These are phyloP conservation scores for Candida quercuum DNA, from an alignment of 805 yeast genomes.

Conservation along the genomic window DNA sequence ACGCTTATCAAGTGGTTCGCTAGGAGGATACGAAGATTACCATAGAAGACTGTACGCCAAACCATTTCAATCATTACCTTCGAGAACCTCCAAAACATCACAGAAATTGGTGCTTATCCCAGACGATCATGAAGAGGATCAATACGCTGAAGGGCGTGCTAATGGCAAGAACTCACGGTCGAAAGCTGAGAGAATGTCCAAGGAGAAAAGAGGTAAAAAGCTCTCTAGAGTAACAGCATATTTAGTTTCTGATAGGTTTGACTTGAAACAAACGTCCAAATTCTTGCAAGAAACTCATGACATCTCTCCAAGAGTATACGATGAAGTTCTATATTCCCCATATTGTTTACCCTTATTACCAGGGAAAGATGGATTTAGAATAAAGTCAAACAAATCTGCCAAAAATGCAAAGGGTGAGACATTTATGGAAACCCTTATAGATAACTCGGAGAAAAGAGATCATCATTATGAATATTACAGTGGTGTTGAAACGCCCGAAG, in stretches of 20 bases:
- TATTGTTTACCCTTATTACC: conserved; percentile 83
- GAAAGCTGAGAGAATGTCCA: conserved; percentile 51
- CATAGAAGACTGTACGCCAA: conserved; percentile 33
- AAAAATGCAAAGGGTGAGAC: conserved; percentile 35
- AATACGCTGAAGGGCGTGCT: conserved; percentile 2
- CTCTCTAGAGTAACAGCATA: conserved; percentile 89
- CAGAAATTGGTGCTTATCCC: conserved; percentile 88
- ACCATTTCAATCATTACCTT: conserved; percentile 49
- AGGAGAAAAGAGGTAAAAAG: conserved; percentile 41
- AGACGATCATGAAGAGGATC: conserved; percentile 27
- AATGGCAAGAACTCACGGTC: conserved; percentile 12
- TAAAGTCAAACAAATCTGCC: conserved; percentile 54
- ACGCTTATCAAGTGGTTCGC: conserved; percentile 33
- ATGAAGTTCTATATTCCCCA: conserved; percentile 90
- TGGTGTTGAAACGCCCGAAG: conserved; percentile 60
- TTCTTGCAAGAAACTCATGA: conserved; percentile 69
- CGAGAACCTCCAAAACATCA: conserved; percentile 80
- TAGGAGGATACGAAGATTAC: conserved; percentile 9
- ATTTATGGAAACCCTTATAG: conserved; percentile 70
- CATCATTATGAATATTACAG: conserved; percentile 90
- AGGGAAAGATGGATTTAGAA: conserved; percentile 73
- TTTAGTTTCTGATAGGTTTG: conserved; percentile 78
- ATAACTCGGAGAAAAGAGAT: conserved; percentile 78
- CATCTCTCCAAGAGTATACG: conserved; percentile 82
- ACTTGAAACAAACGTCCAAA: conserved; percentile 53